Conservation (phyloP, 371 early-diverging fungal species). For the Mucor circinelloides region DNA sequence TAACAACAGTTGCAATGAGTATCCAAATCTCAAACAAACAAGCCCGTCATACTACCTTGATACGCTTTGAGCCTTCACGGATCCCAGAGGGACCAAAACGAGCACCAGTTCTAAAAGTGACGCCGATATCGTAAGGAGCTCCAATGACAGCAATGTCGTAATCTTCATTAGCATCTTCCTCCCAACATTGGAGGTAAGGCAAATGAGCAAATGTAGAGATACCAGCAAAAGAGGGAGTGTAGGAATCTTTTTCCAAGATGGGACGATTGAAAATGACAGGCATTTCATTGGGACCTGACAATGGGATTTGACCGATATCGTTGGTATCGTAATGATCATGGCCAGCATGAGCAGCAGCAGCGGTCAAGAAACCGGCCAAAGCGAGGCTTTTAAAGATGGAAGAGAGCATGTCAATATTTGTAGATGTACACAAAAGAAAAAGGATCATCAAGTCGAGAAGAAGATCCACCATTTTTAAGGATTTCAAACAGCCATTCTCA, state of each 20-base stretch:
- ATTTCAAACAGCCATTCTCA: slow-evolving; percentile 4
- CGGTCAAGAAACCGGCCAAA: neutral
- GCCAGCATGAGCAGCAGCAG: slow-evolving; percentile 17
- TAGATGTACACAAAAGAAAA: neutral
- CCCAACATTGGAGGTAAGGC: slow-evolving; percentile 52
- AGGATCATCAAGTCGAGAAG: neutral
- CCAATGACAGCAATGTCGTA: slow-evolving; percentile 56
- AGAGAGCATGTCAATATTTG: neutral
- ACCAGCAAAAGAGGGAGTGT: slow-evolving; percentile 46
- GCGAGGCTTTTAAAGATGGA: slow-evolving; percentile 8
- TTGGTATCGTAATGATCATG: slow-evolving; percentile 1
- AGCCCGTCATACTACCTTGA: slow-evolving; percentile 23
- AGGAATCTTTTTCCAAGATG: slow-evolving; percentile 35
- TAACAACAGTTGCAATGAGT: neutral
- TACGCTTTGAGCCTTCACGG: slow-evolving; percentile 49
- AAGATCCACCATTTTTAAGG: neutral
- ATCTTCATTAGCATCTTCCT: slow-evolving; percentile 33
- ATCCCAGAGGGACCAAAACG: slow-evolving; percentile 55
- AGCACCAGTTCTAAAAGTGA: slow-evolving; percentile 53
- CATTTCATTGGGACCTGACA: slow-evolving; percentile 19
- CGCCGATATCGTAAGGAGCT: slow-evolving; percentile 53
- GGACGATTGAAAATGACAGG: slow-evolving; percentile 26
- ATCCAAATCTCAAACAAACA: neutral
- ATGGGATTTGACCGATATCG: slow-evolving; percentile 15
- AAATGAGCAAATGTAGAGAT: slow-evolving; percentile 56